Conservation (phyloP, 768 basidiomycete genomes). For the Suillus subalutaceus region DNA sequence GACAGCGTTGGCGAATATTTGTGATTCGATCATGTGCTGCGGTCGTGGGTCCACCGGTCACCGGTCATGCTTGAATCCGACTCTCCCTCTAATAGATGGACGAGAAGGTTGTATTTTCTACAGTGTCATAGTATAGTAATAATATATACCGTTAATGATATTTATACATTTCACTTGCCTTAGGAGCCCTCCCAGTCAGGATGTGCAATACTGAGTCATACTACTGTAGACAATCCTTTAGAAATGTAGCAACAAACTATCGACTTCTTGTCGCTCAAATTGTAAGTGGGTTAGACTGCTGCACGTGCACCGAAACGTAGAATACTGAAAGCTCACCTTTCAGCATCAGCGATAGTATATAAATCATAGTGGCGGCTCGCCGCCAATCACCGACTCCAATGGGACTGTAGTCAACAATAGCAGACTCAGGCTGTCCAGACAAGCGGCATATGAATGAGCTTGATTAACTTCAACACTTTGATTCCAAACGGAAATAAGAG, state of each 20-base stretch:
- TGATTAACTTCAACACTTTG: too few relatives aligned
- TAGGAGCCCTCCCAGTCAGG: too few relatives aligned
- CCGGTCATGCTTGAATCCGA: neutral
- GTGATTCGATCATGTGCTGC: neutral
- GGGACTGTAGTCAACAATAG: too few relatives aligned
- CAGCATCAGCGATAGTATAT: too few relatives aligned
- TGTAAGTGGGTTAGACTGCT: too few relatives aligned
- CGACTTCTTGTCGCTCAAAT: neutral
- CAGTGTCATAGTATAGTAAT: neutral
- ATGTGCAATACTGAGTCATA: neutral
- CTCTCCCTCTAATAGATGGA: neutral
- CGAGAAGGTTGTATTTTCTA: neutral
- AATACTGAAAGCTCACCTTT: too few relatives aligned
- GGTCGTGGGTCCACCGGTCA: neutral
- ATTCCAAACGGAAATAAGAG: too few relatives aligned
- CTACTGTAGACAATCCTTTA: neutral
- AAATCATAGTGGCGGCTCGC: too few relatives aligned
- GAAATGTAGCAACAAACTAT: neutral
- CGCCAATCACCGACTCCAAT: too few relatives aligned
- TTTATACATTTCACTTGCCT: neutral
- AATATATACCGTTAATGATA: neutral
- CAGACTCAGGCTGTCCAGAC: too few relatives aligned
- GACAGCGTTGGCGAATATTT: neutral
- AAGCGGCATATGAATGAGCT: too few relatives aligned
- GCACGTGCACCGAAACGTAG: too few relatives aligned